Base-by-base conservation (phyloP, 768 basidiomycete species). In the Infundibulicybe gibba region DNA sequence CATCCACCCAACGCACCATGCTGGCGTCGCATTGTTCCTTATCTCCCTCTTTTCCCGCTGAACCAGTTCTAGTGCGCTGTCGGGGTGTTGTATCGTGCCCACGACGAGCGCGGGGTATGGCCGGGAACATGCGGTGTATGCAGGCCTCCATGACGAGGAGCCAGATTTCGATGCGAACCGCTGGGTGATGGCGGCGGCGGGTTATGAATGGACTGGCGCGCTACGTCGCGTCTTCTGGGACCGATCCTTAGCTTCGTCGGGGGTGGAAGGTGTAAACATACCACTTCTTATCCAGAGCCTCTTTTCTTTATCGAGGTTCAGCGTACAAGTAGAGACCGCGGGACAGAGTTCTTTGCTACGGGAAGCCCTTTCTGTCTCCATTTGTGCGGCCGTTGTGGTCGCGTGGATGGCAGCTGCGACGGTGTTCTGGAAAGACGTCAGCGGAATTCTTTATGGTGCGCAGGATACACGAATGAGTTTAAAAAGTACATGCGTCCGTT, bases 401-500 rank as follows among this genome's bases (percentile, higher is more conserved):
- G 75, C 70, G 17, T 71, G 74, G 13, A 74, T 65, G 2, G 78
- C 65, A 5, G 74, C 67, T 0, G 74, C 59, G 15, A 76, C 65
- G 4, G 75, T 66, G 51, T 71, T 76, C 74, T 77, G 60, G 12
- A 38, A 35, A 25, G 15, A 3, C n/a, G 10, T 34, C 11, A 34
- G 10, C 15, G 10, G 37, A 48, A 37, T 50, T 41, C 16, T 12
- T 30, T 41, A 19, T 19, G 38, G 30, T 12, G 41, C 34, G 3
- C 25, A 32, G 40, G 33, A 50, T 17, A 12, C 16, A 21, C 31
- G 19, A 8, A 13, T 30, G 15, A 80, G 74, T 57, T 91, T 89
- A 91, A 92, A 43, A 93, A 66, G 59, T 91, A 91, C 63, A 92
- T 89, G 55, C 92, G 90, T 1, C 85, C 83, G 32, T 69, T 70